Evolutionary conservation across 805 yeast genomes (phyloP).

Genomic region (Novakomyces olei): DNA sequence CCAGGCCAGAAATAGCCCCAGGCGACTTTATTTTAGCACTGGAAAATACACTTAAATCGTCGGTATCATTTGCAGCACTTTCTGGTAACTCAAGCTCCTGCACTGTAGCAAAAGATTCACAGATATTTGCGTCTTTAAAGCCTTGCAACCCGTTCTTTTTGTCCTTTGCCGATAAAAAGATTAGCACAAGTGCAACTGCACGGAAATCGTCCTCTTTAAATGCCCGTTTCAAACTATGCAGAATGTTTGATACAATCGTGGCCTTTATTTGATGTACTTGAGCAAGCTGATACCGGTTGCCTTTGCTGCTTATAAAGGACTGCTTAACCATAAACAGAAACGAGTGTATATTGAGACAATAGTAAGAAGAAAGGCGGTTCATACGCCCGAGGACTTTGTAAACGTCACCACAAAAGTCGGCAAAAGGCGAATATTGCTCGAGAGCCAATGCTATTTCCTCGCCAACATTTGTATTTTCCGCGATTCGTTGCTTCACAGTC

Average conservation of each 20-base stretch:
- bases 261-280: constrained; percentile 17
- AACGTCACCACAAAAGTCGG: constrained; percentile 29
- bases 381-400: constrained; percentile 22
- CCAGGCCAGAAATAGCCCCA: constrained; percentile 5
- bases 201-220: constrained; percentile 25
- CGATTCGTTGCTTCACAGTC: constrained; percentile 30
- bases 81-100: not conserved
- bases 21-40: constrained; percentile 7
- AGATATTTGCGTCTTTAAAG: too few species aligned
- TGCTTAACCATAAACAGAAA: constrained; percentile 18
- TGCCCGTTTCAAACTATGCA: constrained; percentile 25
- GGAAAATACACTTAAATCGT: constrained; percentile 5
- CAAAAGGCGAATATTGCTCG: constrained; percentile 29
- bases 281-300: constrained; percentile 4
- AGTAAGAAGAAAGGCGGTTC: constrained; percentile 37
- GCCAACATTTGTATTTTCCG: constrained; percentile 34
- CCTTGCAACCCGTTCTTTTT: too few species aligned
- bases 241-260: constrained; percentile 26
- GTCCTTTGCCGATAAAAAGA: too few species aligned
- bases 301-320: constrained; percentile 5
- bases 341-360: constrained; percentile 24
- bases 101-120: too few species aligned
- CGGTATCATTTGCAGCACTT: constrained; percentile 5
- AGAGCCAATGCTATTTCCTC: constrained; percentile 28
- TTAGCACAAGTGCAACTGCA: constrained; percentile 23